Percentiles rank a stretch among this genome's conserved stretches.
Conservation (phyloP, 202 grass and related monocot species). For the Schoenoplectus triqueter region DNA sequence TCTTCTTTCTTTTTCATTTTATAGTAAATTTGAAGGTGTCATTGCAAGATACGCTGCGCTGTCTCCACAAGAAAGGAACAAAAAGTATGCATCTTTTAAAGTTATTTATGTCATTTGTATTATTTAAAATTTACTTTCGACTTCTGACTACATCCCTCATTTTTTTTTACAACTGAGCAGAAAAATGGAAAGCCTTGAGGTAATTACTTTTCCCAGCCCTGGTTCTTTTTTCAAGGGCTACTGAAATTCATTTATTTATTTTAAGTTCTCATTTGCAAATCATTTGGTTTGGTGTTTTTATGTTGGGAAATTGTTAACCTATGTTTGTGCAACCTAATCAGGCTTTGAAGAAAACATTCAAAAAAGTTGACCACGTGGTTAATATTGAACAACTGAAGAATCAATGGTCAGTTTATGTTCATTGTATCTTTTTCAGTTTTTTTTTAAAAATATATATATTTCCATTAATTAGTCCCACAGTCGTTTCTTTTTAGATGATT, state of each 20-base stretch:
- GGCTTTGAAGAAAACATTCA: slow-evolving; percentile 94
- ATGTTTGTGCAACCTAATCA: slow-evolving; percentile 39
- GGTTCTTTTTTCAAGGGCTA: neutral
- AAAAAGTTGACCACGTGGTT: slow-evolving; percentile 85
- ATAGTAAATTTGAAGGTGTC: slow-evolving; percentile 78
- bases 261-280: neutral
- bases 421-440: neutral
- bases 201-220: slow-evolving; percentile 41
- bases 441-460: slow-evolving; percentile 13
- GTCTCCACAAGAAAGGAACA: slow-evolving; percentile 84
- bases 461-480: no score
- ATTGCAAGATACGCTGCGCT: slow-evolving; percentile 63
- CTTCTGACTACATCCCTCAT: slow-evolving; percentile 15
- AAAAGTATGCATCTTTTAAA: slow-evolving; percentile 54
- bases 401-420: slow-evolving; percentile 57
- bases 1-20: neutral
- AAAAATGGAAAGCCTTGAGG: slow-evolving; percentile 89
- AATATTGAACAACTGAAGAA: slow-evolving; percentile 79
- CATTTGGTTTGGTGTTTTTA: neutral
- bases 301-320: neutral
- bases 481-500: no score
- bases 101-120: neutral
- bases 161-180: slow-evolving; percentile 45
- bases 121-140: neutral
- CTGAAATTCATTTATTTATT: neutral